Base-by-base conservation (phyloP, 257 asterid species). In the Rauvolfia tetraphylla region DNA sequence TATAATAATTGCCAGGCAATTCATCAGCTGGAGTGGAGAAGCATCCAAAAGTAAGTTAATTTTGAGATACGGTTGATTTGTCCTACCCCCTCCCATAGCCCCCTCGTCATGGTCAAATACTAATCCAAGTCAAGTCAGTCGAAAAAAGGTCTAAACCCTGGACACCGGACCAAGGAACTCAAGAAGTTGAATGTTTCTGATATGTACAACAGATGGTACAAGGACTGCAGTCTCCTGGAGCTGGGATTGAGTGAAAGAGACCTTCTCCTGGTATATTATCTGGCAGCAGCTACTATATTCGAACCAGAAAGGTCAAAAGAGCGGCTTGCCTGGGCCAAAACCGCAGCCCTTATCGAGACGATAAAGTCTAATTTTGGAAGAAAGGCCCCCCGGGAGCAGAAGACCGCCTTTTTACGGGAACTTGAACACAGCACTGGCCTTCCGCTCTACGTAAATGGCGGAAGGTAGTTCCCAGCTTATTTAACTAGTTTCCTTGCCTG, bases 261-360 rank as follows among this genome's bases (percentile, higher is more conserved):
- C 46, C 82, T 86, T 41, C 65, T 93, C 7, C 17, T 42, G 2
- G 78, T 77, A 0, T 95, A 89, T 74, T 88, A 82, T 75, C 36
- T 84, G 20, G 95, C 96, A 0, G 88, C 94, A 0, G 89, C 99
- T 0, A 81, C 85, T 48, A 39, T 84, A 11, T 95, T 84, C 36
- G 98, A 90, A 80, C 93, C 97, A 0, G 92, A 90, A 63, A 85
- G 80, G 67, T 84, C 93, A 0, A 75, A 71, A 17, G 85, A 76
- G 84, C 86, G 99, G 4, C 79, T 87, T 4, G 90, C 91, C 1
- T 95, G 98, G 98, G 88, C 93, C 4, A 93, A 95, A 84, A 95
- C 97, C 0, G 67, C 84, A 0, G 86, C 87, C 31, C 77, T 95
- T 70, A 73, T 93, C 51, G 84, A 89, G 72, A 80, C 91, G 0